Base-by-base conservation (phyloP, 768 basidiomycete species). In the Naematelia encephala region DNA sequence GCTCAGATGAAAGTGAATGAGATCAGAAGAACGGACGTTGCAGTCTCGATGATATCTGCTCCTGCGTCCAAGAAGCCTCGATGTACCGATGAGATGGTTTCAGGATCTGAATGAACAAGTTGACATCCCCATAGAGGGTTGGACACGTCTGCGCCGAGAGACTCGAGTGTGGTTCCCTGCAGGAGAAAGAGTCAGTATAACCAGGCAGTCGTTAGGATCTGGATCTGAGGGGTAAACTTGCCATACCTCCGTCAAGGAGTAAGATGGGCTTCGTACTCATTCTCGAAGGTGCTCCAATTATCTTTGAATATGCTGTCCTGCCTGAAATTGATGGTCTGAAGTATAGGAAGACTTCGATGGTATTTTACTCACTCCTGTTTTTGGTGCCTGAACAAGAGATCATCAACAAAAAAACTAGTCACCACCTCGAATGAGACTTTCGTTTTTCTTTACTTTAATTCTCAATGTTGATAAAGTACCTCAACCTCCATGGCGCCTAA, bases 61-160 rank as follows among this genome's bases (percentile, higher is more conserved):
- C 89, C 88, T 5, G 87, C 85, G 16, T 80, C 77, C 19, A 88
- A 72, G 72, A 87, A 91, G 0, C 80, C 79, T 29, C 82, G 63
- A 70, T 90, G 89, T 0, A 84, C 83, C 5, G 80, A 74, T n/a
- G 84, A 60, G 27, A 90, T 80, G 0, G 79, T 76, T 13, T 81
- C 80, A 0, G 84, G 83, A 39, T 85, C 78, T 27, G 84, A 80
- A 13, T 79, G 74, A 11, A 86, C 76, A 8, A 85, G 81, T 53
- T 84, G 81, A 0, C 85, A 84, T 13, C 88, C 90, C 89, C 89
- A 90, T 22, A 91, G 75, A 1, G 85, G 81, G 29, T 82, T 73
- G 0, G 60, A 60, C 10, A 76, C 69, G 29, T 71, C 63, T 44
- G 56, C 53, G 5, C 68, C 68, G 1, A 64, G 26, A 0, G 59